Base-by-base conservation (phyloP, 2,329 filamentous ascomycete species). In the Aspergillus sojae region DNA sequence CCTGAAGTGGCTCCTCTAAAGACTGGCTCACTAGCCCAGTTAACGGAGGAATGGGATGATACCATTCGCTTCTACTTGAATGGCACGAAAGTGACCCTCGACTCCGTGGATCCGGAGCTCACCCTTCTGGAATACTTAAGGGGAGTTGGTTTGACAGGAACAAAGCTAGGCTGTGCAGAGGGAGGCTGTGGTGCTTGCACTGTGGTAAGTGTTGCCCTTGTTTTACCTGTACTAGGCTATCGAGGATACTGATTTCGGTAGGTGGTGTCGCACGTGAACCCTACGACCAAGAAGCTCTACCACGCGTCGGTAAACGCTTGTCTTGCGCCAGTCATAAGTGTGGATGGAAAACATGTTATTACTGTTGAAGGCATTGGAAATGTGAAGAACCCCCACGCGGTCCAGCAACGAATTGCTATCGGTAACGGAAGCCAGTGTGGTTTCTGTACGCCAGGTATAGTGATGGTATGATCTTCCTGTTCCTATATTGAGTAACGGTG, bases 281-380 rank as follows among this genome's bases (percentile, higher is more conserved):
- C 93, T 1, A 96, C 93, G 4, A 97, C 94, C 6, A 92, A 92
- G 73, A 87, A 91, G 76, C 92, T 98, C 70, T 98, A 98, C 75
- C 94, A 99, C 83, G 95, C 95, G 62, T 96, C 92, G 60, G 92
- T 98, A 64, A 99, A 99, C 76, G 95, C 95, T 48, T 99, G 95
- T 76, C 84, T 99, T 58, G 94, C 95, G 12, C 95, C 95, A 7
- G 85, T 99, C 54, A 91, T 93, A 69, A 96, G 93, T 72, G 87
- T 98, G 50, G 95, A 98, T 77, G 95, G 95, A 52, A 99, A 99
- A 77, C 95, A 99, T 85, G 93, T 98, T 73, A 94, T 99, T 75
- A 99, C 95, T 3, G 90, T 99, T 46, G 95, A 99, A 79, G 95
- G 95, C 7, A 97, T 99, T 72, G 95, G 95, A 12, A 92, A 91